Base-by-base conservation (phyloP, 352 stramenopile species). In the Phytophthora sp. region DNA sequence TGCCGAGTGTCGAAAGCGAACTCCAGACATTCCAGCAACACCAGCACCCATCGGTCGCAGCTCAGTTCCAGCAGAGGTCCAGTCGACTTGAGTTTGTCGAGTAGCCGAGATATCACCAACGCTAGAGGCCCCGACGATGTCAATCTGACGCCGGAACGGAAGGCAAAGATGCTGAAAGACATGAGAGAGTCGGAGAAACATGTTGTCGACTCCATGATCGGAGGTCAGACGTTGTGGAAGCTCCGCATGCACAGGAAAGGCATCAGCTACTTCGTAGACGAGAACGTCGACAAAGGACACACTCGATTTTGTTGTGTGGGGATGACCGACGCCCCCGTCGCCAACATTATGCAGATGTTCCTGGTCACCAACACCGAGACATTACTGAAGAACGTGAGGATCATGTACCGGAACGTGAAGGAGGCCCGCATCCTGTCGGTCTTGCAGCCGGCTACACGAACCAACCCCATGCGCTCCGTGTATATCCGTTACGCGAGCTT, bases 301-400 rank as follows among this genome's bases (percentile, higher is more conserved):
- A 76, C 66, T 49, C 72, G 77, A 0, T 84, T 87, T 64, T 84
- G 77, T 49, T 84, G 77, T 31, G 69, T 84, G 17, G 72, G 69
- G 11, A 55, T 69, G 43, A 82, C 74, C 7, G 57, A 72, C 30
- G 75, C 74, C 9, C 42, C 63, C 2, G 58, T 74, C 20, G n/a
- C 66, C 10, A 66, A 82, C 4, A 69, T 87, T 23, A 84, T 87
- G 66, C 41, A 74, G 44, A 69, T 87, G 44, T 87, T 84, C 44
- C 46, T 79, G 18, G 62, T 76, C 34, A 61, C 69, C 42, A 62
- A 72, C 46, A 81, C 75, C 10, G 56, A 74, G 15, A 79, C 62
- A 26, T 37, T 87, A 46, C 65, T 82, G 34, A 78, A 74, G 44
- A 79, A 83, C 72, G 62, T 71, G 23, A 66, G 74, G 10, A 60